Evolutionary conservation across 768 basidiomycete species (phyloP).

Genomic region (Lentinula sp.): DNA sequence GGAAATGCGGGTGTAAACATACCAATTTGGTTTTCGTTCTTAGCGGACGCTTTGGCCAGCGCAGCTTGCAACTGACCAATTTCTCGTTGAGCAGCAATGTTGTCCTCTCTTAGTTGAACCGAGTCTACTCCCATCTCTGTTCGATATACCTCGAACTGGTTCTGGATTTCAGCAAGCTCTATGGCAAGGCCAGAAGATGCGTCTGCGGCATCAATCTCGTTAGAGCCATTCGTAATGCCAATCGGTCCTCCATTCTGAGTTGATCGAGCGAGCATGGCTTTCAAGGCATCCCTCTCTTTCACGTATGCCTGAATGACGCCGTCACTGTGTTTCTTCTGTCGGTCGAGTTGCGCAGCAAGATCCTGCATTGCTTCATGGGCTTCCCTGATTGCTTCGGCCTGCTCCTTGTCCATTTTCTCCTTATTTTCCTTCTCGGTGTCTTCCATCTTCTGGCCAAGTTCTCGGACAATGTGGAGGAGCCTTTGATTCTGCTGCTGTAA

Average conservation of each 20-base stretch:
- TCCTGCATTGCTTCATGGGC: slow-evolving; percentile 84
- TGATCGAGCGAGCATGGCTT: slow-evolving; percentile 60
- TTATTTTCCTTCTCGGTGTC: slow-evolving; percentile 73
- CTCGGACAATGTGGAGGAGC: slow-evolving; percentile 75
- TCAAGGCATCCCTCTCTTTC: slow-evolving; percentile 85
- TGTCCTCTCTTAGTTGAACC: slow-evolving; percentile 64
- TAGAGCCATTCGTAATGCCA: slow-evolving; percentile 22
- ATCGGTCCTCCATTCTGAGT: slow-evolving; percentile 24
- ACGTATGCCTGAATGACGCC: slow-evolving; percentile 72
- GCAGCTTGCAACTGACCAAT: slow-evolving; percentile 55
- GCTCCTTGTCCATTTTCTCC: slow-evolving; percentile 64
- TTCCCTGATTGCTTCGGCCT: slow-evolving; percentile 75
- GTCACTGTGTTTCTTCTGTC: slow-evolving; percentile 66
- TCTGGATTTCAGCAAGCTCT: slow-evolving; percentile 69
- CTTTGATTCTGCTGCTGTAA: slow-evolving; percentile 94
- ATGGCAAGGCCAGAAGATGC: slow-evolving; percentile 36
- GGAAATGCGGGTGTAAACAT: background rate
- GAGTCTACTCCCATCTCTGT: slow-evolving; percentile 79
- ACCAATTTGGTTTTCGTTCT: slow-evolving; percentile 72
- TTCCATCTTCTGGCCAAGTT: slow-evolving; percentile 83
- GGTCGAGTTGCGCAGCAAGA: slow-evolving; percentile 71
- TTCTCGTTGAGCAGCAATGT: slow-evolving; percentile 59
- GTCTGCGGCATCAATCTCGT: slow-evolving; percentile 17
- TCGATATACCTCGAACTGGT: slow-evolving; percentile 75
- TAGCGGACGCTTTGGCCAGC: slow-evolving; percentile 80